Conservation (phyloP, 768 basidiomycete genomes). For the Russula sp. region DNA sequence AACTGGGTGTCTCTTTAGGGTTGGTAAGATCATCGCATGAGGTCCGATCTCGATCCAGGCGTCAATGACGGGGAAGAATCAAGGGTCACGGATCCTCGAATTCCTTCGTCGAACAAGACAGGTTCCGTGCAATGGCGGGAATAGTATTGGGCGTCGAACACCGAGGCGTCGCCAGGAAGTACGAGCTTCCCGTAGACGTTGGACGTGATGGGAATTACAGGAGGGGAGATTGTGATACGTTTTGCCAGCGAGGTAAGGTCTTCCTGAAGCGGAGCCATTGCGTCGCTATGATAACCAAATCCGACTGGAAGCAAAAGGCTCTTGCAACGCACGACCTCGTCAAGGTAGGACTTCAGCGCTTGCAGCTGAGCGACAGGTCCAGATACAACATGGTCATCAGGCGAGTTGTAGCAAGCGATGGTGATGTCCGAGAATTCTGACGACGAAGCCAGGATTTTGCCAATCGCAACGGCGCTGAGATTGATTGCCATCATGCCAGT, state of each 20-base stretch:
- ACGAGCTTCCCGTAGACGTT: constrained; percentile 56
- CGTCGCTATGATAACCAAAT: constrained; percentile 64
- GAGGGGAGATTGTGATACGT: constrained; percentile 42
- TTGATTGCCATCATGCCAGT: constrained; percentile 65
- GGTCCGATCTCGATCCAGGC: constrained; percentile 70
- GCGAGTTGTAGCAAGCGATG: constrained; percentile 62
- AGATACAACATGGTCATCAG: constrained; percentile 55
- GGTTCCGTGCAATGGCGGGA: constrained; percentile 56
- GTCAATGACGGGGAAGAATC: constrained; percentile 36
- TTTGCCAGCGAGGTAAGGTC: constrained; percentile 45
- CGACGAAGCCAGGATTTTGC: constrained; percentile 39
- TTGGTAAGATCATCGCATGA: constrained; percentile 54
- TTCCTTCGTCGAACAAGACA: constrained; percentile 52
- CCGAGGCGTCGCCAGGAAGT: constrained; percentile 47
- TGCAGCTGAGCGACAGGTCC: constrained; percentile 49
- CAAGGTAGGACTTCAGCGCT: constrained; percentile 44
- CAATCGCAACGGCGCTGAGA: constrained; percentile 39
- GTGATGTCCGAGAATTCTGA: constrained; percentile 40
- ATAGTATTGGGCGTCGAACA: constrained; percentile 54
- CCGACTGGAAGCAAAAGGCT: constrained; percentile 49
- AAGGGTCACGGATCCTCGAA: constrained; percentile 42
- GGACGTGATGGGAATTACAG: constrained; percentile 60
- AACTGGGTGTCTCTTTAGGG: constrained; percentile 47
- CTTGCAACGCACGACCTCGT: constrained; percentile 40
- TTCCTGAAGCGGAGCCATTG: constrained; percentile 57